phyloP scores from a whole-genome alignment of 495 filamentous ascomycete species.

The Hypoxylon trugodes region DNA sequence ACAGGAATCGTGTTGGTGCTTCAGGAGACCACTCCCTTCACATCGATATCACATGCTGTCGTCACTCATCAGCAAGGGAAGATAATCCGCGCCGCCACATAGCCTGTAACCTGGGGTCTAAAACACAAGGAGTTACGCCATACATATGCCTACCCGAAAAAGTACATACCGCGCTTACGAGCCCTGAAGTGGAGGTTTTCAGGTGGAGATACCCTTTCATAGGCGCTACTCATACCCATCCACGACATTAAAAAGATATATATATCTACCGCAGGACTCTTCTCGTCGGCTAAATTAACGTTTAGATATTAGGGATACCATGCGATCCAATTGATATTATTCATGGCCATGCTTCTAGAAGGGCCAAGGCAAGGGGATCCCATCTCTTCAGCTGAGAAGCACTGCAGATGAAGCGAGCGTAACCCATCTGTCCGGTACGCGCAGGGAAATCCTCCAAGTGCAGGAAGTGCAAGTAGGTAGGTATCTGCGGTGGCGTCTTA shows the following conservation, averaged over 20 bases:
- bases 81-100: background rate
- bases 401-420: slow-evolving; percentile 22
- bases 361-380: slow-evolving; percentile 3
- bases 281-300: slow-evolving; percentile 30
- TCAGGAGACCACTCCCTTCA: background rate
- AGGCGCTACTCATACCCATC: too few relatives aligned
- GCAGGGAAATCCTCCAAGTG: background rate
- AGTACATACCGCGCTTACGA: slow-evolving; percentile 16
- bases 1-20: slow-evolving; percentile 1
- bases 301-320: slow-evolving; percentile 4
- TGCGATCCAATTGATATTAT: slow-evolving; percentile 5
- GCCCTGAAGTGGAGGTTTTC: background rate
- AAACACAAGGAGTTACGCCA: background rate
- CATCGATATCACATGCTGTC: background rate
- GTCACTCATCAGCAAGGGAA: background rate
- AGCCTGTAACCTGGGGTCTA: too few relatives aligned
- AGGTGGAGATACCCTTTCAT: too few relatives aligned
- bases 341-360: slow-evolving; percentile 31
- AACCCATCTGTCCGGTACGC: background rate
- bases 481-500: slow-evolving; percentile 4
- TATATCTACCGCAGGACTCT: slow-evolving; percentile 3
- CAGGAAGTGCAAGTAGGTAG: slow-evolving; percentile 3
- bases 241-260: background rate
- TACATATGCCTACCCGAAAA: too few relatives aligned
- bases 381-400: slow-evolving; percentile 29